Percentiles rank a stretch among this genome's conserved stretches.
phyloP scores from a whole-genome alignment of 176 grass and related monocot species.

The Triticum aestivum region IWGSC_CS_RefSeq_v2.1 NC_057798.1:9044815-9045314 shows the following conservation, averaged over 20 bases:
- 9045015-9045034: not conserved
- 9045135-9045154: conserved; percentile 76
- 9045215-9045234: conserved; percentile 84
- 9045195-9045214: conserved; percentile 78
- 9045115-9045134: conserved; percentile 69
- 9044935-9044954: not conserved
- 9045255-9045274: conserved; percentile 92
- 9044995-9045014: not conserved
- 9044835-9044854: not conserved
- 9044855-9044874: not conserved
- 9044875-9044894: not conserved
- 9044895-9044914: not conserved
- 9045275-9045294: conserved; percentile 8
- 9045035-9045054: not conserved
- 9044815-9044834: not conserved
- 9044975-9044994: not conserved
- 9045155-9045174: conserved; percentile 71
- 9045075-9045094: not conserved
- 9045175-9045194: conserved; percentile 81
- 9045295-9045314: conserved; percentile 20
- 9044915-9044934: not conserved
- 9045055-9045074: not conserved
- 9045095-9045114: not conserved
- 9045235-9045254: conserved; percentile 98
- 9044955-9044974: not conserved